Conservation (phyloP, 2,329 filamentous ascomycete genomes). For the Aspergillus niger region DNA sequence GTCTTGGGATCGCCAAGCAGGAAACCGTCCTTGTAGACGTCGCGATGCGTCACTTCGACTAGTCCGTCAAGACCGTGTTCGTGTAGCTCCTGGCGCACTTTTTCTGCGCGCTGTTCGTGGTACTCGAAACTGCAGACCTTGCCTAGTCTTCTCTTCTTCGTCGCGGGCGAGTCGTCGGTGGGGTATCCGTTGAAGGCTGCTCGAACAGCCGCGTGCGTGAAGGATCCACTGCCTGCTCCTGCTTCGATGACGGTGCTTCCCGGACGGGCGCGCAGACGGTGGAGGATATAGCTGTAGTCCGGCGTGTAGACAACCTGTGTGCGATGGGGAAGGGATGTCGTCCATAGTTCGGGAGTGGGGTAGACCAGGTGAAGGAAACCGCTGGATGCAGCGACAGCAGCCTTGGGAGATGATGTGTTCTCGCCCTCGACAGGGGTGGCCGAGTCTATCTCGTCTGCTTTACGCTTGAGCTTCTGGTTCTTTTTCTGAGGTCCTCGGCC, state of each 20-base stretch:
- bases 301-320: conserved; percentile 57
- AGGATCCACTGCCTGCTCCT: conserved; percentile 55
- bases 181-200: conserved; percentile 53
- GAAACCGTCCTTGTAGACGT: conserved; percentile 54
- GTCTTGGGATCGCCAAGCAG: conserved; percentile 37
- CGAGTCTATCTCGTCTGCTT: conserved; percentile 47
- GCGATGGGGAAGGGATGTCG: conserved; percentile 52
- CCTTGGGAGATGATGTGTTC: conserved; percentile 16
- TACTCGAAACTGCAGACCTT: conserved; percentile 56
- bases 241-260: conserved; percentile 53
- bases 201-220: conserved; percentile 53
- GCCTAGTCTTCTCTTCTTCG: conserved; percentile 36
- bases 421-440: conserved; percentile 25
- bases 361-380: conserved; percentile 53
- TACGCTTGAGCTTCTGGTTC: conserved; percentile 56
- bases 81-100: conserved; percentile 46
- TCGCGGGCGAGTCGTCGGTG: conserved; percentile 14
- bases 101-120: conserved; percentile 46
- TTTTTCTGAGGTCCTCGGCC: conserved; percentile 72
- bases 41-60: conserved; percentile 50
- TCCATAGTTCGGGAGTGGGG: conserved; percentile 55
- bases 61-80: conserved; percentile 48
- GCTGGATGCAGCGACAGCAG: conserved; percentile 44
- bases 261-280: conserved; percentile 49
- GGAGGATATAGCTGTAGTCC: conserved; percentile 56